These are phyloP conservation scores for Plasmodium falciparum DNA, from an alignment of 169 alveolate species.

Conservation along the genomic window DNA sequence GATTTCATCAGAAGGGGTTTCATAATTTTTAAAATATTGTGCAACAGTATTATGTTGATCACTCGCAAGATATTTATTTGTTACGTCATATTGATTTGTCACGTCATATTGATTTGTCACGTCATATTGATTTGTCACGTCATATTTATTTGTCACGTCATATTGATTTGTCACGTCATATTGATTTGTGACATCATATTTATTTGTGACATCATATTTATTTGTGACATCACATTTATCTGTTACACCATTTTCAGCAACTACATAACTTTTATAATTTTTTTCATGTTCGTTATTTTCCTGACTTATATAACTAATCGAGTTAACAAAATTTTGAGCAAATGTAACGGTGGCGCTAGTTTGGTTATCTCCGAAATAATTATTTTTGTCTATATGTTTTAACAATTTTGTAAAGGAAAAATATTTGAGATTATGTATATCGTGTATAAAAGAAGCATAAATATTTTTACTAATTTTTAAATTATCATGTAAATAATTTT, in stretches of 20 bases:
- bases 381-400: slow-evolving; percentile 35
- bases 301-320: slow-evolving; percentile 17
- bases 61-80: neutral
- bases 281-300: neutral
- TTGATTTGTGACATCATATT: neutral
- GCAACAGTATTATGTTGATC: neutral
- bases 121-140: neutral
- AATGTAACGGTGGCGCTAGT: slow-evolving; percentile 17
- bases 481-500: slow-evolving; percentile 36
- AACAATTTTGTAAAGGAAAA: slow-evolving; percentile 38
- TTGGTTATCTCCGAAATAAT: slow-evolving; percentile 38
- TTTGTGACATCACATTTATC: neutral
- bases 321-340: slow-evolving; percentile 43
- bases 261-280: neutral
- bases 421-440: slow-evolving; percentile 17
- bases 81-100: neutral
- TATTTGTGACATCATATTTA: neutral
- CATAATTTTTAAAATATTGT: neutral
- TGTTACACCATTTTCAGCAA: neutral
- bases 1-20: too few relatives aligned
- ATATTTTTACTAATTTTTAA: slow-evolving; percentile 50
- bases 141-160: neutral
- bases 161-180: neutral
- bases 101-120: neutral
- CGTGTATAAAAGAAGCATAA: slow-evolving; percentile 55